phyloP scores from a whole-genome alignment of 805 yeast species.

The Candida maris region DNA sequence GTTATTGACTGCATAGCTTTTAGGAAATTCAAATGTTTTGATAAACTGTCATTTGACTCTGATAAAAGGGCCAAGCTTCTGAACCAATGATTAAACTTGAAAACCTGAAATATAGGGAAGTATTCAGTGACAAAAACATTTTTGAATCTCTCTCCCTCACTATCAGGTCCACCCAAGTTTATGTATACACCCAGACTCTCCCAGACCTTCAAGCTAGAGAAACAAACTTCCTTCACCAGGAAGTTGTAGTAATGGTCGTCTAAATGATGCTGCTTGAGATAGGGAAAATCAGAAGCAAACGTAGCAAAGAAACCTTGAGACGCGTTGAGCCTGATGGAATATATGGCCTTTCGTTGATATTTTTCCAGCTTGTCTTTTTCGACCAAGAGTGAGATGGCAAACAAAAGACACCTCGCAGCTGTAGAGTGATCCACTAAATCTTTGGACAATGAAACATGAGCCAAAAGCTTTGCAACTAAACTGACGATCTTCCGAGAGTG shows the following conservation, averaged over 20 bases:
- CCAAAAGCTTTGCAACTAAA: constrained; percentile 7
- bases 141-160: constrained; percentile 9
- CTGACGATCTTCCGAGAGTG: constrained; percentile 9
- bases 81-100: constrained; percentile 21
- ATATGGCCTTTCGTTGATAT: constrained; percentile 13
- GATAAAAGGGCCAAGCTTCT: constrained; percentile 17
- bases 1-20: constrained; percentile 18
- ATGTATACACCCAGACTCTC: constrained; percentile 8
- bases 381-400: constrained; percentile 14
- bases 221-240: constrained; percentile 10
- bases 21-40: constrained; percentile 15
- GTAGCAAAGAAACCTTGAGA: constrained; percentile 7
- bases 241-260: constrained; percentile 18
- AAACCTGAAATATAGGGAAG: constrained; percentile 18
- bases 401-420: constrained; percentile 15
- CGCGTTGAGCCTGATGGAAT: constrained; percentile 10
- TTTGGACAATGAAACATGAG: constrained; percentile 5
- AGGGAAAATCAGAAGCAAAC: constrained; percentile 11
- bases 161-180: constrained; percentile 8
- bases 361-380: constrained; percentile 16
- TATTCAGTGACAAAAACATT: constrained; percentile 9
- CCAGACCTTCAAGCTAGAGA: constrained; percentile 10
- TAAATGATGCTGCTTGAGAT: constrained; percentile 16
- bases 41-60: constrained; percentile 13
- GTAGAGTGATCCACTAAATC: constrained; percentile 6